Evolutionary conservation across 2,329 filamentous ascomycete genomes (phyloP), one percentile per base, ranked within the genome.

Genomic region (Aureobasidium namibiae): DNA sequence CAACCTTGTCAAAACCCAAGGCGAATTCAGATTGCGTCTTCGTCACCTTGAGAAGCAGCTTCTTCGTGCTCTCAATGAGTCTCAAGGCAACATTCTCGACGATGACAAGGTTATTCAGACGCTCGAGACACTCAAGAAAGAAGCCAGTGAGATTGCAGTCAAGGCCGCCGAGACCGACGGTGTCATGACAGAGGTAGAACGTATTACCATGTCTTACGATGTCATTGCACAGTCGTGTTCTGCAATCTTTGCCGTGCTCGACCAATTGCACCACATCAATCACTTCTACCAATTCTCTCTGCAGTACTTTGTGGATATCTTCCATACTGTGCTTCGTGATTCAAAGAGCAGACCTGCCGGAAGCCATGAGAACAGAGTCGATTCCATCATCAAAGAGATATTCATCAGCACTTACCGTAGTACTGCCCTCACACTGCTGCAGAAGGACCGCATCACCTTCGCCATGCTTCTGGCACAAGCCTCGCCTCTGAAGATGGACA

Each of bases 261-360:
- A 99, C 76, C 92, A 99, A 73, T 83, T 99, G 60, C 92, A 97
- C 74, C 95, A 96, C 70, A 86, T 99, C 72, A 96, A 99, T 73
- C 94, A 97, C 78, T 97, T 97, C 76, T 99, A 99, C 74, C 95
- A 97, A 72, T 99, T 99, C 80, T 99, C 94, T 38, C 81, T 99
- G 61, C 92, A 96, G 73, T 99, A 96, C 76, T 99, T 99, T 76
- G 83, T 96, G 59, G 89, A 96, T 71, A 99, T 99, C 66, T 99
- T 99, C 82, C 89, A 95, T 70, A 85, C 88, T 6, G 94, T 99
- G 8, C 81, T 99, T 39, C 88, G 88, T 66, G 82, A 84, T 61
- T 95, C 95, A 73, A 86, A 87, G 68, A 85, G 84, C 61, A 87
- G 94, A 64, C 84, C 95, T 74, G 68, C 70, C 60, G 64, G 65